Percentiles rank a stretch among this genome's conserved stretches.
Evolutionary conservation across 169 alveolate genomes (phyloP).

Genomic region (Besnoitia besnoiti): DNA sequence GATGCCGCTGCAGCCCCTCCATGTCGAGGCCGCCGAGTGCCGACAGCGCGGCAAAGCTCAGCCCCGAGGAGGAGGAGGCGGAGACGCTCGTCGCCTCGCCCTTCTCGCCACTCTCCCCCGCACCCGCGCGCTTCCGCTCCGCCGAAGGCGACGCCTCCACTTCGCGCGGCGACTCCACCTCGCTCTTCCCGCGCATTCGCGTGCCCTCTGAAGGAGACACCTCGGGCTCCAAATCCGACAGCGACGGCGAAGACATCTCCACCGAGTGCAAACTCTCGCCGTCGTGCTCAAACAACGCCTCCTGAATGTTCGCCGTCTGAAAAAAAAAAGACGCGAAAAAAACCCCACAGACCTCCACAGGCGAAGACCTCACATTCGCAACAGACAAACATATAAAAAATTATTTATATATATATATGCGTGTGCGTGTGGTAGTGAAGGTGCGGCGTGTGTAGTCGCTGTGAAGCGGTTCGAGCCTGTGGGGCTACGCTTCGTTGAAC

Average conservation of each 20-base stretch:
- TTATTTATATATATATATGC: too few relatives aligned
- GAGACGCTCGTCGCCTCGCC: background rate
- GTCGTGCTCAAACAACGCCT: conserved; percentile 8
- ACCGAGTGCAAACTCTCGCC: background rate
- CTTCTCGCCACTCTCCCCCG: background rate
- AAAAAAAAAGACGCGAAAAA: background rate
- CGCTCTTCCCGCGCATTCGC: background rate
- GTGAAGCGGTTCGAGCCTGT: too few relatives aligned
- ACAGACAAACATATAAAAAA: background rate
- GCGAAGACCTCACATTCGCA: background rate
- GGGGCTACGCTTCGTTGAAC: too few relatives aligned
- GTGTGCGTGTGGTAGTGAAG: too few relatives aligned
- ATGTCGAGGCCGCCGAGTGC: conserved; percentile 34
- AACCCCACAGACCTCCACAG: background rate
- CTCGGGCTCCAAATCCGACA: background rate
- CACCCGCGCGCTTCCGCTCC: background rate
- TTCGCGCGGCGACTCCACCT: background rate
- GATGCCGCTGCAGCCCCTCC: conserved; percentile 52
- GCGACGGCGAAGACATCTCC: background rate
- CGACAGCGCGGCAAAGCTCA: background rate
- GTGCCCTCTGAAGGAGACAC: background rate
- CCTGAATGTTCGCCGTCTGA: conserved; percentile 30
- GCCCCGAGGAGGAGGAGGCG: conserved; percentile 12
- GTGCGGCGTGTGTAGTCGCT: too few relatives aligned
- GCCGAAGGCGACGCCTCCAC: background rate